Conservation (phyloP, 352 stramenopile species). For the Pythium vanterpoolii region DNA sequence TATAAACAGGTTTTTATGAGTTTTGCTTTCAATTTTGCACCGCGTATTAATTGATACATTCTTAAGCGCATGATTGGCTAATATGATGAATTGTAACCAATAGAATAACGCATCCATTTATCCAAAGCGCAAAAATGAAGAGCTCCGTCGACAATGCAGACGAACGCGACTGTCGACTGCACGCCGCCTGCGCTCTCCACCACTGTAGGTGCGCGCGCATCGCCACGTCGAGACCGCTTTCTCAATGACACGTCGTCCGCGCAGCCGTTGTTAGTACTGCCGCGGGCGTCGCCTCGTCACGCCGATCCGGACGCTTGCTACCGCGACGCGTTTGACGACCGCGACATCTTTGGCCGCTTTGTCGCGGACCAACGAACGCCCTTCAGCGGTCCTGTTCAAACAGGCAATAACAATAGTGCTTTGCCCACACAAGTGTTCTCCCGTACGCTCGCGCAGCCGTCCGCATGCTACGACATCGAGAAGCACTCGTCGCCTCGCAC, state of each 20-base stretch:
- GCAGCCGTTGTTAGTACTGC: neutral
- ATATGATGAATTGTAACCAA: neutral
- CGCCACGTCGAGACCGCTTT: neutral
- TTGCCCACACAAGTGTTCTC: neutral
- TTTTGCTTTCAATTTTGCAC: neutral
- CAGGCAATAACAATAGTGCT: neutral
- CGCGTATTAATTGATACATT: neutral
- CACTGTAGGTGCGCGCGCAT: neutral
- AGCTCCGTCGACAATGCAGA: neutral
- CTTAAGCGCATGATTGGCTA: neutral
- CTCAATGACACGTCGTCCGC: neutral
- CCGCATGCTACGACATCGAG: neutral
- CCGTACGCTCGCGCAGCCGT: constrained; percentile 6
- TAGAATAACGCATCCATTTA: neutral
- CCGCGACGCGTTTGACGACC: constrained; percentile 22
- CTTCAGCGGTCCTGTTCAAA: neutral
- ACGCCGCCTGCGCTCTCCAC: neutral
- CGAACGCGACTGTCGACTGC: neutral
- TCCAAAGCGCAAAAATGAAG: neutral
- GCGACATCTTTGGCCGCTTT: constrained; percentile 23
- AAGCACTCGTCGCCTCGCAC: constrained; percentile 14
- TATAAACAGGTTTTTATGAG: neutral
- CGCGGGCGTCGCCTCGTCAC: constrained; percentile 16
- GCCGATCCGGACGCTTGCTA: constrained; percentile 19
- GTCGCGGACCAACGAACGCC: constrained; percentile 4